These are phyloP conservation scores for Nemania sp. DNA, from an alignment of 2,329 filamentous ascomycete species.

Conservation along the genomic window DNA sequence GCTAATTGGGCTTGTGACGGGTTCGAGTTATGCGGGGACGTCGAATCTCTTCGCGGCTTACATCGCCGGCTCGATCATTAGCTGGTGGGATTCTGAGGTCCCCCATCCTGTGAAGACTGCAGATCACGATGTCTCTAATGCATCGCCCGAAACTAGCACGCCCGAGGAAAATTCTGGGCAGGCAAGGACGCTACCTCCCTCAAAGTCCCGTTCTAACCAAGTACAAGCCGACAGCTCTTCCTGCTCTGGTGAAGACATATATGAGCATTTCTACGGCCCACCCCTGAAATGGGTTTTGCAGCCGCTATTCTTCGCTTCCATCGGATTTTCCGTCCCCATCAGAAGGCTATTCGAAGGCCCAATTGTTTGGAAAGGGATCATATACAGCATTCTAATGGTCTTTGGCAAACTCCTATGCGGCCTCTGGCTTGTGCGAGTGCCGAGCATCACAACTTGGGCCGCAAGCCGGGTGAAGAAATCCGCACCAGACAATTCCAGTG, in stretches of 20 bases:
- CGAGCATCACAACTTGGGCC: constrained; percentile 21
- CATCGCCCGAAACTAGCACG: too few species aligned
- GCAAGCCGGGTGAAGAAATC: constrained; percentile 1
- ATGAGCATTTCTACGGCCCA: too few species aligned
- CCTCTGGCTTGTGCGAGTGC: constrained; percentile 55
- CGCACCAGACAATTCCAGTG: too few species aligned
- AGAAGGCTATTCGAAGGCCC: constrained; percentile 65
- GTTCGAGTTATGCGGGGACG: constrained; percentile 64
- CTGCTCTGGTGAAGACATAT: too few species aligned
- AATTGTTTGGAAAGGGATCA: constrained; percentile 71
- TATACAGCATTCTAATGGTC: constrained; percentile 73
- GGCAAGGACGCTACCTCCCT: too few species aligned
- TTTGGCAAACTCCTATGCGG: constrained; percentile 64
- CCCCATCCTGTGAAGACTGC: too few species aligned
- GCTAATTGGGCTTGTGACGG: constrained; percentile 51
- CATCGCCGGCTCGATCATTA: constrained; percentile 60
- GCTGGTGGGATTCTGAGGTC: constrained; percentile 71
- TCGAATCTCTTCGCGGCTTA: constrained; percentile 67
- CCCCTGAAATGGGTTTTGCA: too few species aligned
- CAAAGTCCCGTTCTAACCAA: too few species aligned
- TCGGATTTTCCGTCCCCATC: constrained; percentile 80
- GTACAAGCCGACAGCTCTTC: too few species aligned
- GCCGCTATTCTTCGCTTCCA: too few species aligned
- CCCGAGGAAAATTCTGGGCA: too few species aligned
- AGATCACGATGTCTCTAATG: neutral